Percentiles rank a stretch among this genome's conserved stretches.
Conservation (phyloP, 1,284 basidiomycete genomes). For the Melampsora americana region DNA sequence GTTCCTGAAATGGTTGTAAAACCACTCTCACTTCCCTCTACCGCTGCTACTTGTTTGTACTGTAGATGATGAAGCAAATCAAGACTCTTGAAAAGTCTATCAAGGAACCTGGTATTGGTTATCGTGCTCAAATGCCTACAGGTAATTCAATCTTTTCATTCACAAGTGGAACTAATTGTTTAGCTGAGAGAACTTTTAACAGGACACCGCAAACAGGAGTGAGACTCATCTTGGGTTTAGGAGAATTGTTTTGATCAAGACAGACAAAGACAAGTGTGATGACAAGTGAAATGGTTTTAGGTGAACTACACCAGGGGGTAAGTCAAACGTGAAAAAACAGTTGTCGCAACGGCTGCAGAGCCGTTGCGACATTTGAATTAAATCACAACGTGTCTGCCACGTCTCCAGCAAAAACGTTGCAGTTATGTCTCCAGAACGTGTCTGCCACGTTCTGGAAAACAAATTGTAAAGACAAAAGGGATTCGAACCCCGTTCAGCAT, state of each 20-base stretch:
- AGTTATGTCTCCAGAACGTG: too few relatives aligned
- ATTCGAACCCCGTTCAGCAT: too few relatives aligned
- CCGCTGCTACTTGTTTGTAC: background rate
- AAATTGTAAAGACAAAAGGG: too few relatives aligned
- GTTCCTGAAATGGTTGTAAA: slow-evolving; percentile 12
- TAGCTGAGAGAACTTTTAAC: slow-evolving; percentile 32
- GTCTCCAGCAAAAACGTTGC: too few relatives aligned
- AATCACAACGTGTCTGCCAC: too few relatives aligned
- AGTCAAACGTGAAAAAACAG: too few relatives aligned
- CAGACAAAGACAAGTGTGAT: slow-evolving; percentile 36
- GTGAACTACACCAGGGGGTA: too few relatives aligned
- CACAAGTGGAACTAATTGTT: slow-evolving; percentile 16
- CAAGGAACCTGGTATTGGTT: slow-evolving; percentile 32
- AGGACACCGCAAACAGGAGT: slow-evolving; percentile 27
- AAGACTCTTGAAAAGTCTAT: slow-evolving; percentile 39
- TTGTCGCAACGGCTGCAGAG: too few relatives aligned
- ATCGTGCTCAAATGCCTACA: slow-evolving; percentile 37
- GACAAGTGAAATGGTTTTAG: slow-evolving; percentile 13
- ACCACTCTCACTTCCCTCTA: background rate
- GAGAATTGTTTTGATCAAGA: slow-evolving; percentile 34
- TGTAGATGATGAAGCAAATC: slow-evolving; percentile 43
- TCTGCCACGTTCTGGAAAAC: too few relatives aligned
- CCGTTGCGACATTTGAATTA: too few relatives aligned
- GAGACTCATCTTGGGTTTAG: slow-evolving; percentile 25
- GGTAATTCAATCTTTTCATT: slow-evolving; percentile 38